phyloP scores from a whole-genome alignment of 2,329 filamentous ascomycete species.

The Chaetomium sp. region DNA sequence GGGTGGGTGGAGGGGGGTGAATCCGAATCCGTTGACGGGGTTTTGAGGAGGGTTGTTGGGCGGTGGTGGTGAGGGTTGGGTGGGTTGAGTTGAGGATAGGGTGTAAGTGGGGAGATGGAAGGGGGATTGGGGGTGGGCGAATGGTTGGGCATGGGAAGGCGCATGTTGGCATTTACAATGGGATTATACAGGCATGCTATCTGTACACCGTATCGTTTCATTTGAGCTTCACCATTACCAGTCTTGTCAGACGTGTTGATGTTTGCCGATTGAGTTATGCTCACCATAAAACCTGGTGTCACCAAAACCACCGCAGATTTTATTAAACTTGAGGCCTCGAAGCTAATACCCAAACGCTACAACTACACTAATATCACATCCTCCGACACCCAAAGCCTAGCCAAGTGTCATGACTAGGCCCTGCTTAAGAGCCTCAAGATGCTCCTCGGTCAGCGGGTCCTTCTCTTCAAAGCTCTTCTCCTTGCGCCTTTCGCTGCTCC shows the following conservation, averaged over 20 bases:
- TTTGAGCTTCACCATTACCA: too few species aligned
- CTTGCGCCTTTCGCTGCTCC: constrained; percentile 45
- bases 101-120: not conserved
- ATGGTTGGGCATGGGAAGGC: not conserved
- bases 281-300: too few species aligned
- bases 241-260: too few species aligned
- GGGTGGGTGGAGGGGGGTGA: constrained; percentile 44
- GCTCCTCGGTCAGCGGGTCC: constrained; percentile 42
- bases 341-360: too few species aligned
- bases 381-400: not conserved
- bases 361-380: too few species aligned
- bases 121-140: not conserved
- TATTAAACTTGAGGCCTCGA: too few species aligned
- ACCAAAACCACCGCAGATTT: too few species aligned
- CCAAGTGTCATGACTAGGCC: constrained; percentile 34
- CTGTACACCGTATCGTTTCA: too few species aligned
- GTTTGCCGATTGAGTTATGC: too few species aligned
- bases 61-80: not conserved
- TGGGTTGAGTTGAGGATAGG: not conserved
- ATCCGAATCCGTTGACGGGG: constrained; percentile 47
- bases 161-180: not conserved
- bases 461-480: constrained; percentile 38
- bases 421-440: constrained; percentile 43
- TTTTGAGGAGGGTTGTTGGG: not conserved
- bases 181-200: too few species aligned